Evolutionary conservation across 495 filamentous ascomycete genomes (phyloP), one percentile per base, ranked within the genome.

Genomic region (Podospora pseudocomata): DNA sequence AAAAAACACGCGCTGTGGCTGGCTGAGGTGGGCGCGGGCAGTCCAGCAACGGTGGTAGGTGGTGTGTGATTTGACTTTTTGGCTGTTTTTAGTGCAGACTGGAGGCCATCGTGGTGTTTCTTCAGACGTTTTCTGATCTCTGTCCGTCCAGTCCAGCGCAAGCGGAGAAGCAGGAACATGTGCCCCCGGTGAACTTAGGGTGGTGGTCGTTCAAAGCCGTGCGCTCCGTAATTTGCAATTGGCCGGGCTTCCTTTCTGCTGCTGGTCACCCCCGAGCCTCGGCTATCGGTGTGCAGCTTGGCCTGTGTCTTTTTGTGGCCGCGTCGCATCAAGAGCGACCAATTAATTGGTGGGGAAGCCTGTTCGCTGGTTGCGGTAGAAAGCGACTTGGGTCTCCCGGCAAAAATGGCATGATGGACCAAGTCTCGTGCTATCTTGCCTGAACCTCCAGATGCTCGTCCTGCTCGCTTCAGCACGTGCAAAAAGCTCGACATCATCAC

Each of bases 201-300:
- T 23, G 23, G 23, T 32, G 30, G 30, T 32, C 1, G 11, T n/a
- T 23, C 32, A 32, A 62, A n/a, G 66, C 15, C 49, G 23, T 63
- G 30, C 26, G 66, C n/a, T 57, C 61, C 30, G 30, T 32, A 18
- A 49, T 49, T 49, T 49, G 39, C 39, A 49, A 49, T 49, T 49
- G 39, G 39, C 39, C 2, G 39, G 39, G 5, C 39, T 49, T 49
- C 9, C 39, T 49, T 49, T 49, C 39, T 49, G 39, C 0, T 49
- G 39, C 39, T 49, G 39, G 39, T 49, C 39, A 18, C 39, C 39
- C 55, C n/a, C 55, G 55, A 58, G 55, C 55, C 55, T 58, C 55
- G 55, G 55, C 55, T 58, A 58, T 58, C 55, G 55, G 55, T 58
- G 55, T 9, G 23, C 55, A 11, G n/a, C 55, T 58, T 58, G 55